phyloP scores from a whole-genome alignment of 1,139 yeast genomes.

The Suhomyces kunorum region DNA sequence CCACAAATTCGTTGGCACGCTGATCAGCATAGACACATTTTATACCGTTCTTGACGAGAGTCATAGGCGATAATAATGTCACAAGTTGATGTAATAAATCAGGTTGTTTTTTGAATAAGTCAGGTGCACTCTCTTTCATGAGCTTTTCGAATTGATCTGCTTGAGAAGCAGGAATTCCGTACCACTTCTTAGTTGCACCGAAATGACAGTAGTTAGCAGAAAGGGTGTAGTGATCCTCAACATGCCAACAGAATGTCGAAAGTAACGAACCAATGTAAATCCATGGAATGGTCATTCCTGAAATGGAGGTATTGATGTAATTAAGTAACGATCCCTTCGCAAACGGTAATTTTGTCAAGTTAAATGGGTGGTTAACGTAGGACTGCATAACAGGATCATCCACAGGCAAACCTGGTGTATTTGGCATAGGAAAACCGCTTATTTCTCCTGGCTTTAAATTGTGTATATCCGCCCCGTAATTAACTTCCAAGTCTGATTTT shows the following conservation, averaged over 20 bases:
- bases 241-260: slow-evolving; percentile 84
- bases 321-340: slow-evolving; percentile 65
- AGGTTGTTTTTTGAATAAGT: slow-evolving; percentile 80
- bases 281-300: slow-evolving; percentile 88
- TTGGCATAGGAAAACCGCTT: slow-evolving; percentile 63
- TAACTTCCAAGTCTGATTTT: slow-evolving; percentile 53
- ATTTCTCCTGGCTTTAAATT: slow-evolving; percentile 59
- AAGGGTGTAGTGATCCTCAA: slow-evolving; percentile 77
- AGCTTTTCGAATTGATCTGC: slow-evolving; percentile 57
- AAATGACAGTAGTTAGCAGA: slow-evolving; percentile 78
- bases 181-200: slow-evolving; percentile 79
- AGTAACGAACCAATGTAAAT: slow-evolving; percentile 71
- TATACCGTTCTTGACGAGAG: slow-evolving; percentile 53
- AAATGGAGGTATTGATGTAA: slow-evolving; percentile 59
- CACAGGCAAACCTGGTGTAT: slow-evolving; percentile 29
- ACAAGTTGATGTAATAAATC: slow-evolving; percentile 86
- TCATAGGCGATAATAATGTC: slow-evolving; percentile 71
- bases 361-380: slow-evolving; percentile 63
- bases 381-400: slow-evolving; percentile 23
- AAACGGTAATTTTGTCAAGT: slow-evolving; percentile 65
- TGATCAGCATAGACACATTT: slow-evolving; percentile 75
- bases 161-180: slow-evolving; percentile 63
- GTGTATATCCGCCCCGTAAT: slow-evolving; percentile 81
- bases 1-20: slow-evolving; percentile 72
- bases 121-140: slow-evolving; percentile 69